Evolutionary conservation across 345 rosid genomes (phyloP), one percentile per base, ranked within the genome.

Genomic region (Eucalyptus urophylla): DNA sequence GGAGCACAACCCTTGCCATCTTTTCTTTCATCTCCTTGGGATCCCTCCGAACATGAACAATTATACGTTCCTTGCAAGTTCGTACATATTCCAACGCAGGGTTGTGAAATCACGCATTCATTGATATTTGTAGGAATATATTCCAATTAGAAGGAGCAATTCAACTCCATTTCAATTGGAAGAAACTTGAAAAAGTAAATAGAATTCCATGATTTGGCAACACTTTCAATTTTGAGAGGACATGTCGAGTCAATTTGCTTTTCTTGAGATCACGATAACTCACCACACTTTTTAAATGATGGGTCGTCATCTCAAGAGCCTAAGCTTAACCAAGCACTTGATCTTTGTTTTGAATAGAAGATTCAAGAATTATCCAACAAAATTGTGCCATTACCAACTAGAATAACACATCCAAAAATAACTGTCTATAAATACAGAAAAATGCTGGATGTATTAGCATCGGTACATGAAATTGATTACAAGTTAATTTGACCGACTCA

Each of bases 11-110:
- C 90, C 10, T 29, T 62, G 72, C 24, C 40, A 37, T 44, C 54
- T 51, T 33, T 91, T 86, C 83, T 76, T 7, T 92, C 93, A 27
- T 93, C 90, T 3, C 94, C 93, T 11, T 76, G 53, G 88, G 83
- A 87, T 3, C 91, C 92, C 16, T 89, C 87, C 25, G 76, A 89
- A 89, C 95, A 95, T 1, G 14, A 14, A 72, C 96, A 95, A 3
- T 47, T 14, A 24, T 76, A 92, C 80, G 13, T 87, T 31, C 96
- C 94, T 3, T 8, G 4, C 4, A 89, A 67, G 40, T 88, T 90
- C 17, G 25, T 11, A 33, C 88, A 90, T 67, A 15, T n/a, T n/a
- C 40, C 22, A 8, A 21, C 8, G 33, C 89, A 53, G 8, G 49
- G 37, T 14, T 53, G 17, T 16, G 88, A 44, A 49, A 51, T 53